Base-by-base conservation (phyloP, 441 rosid genomes). In the Gossypium davidsonii region DNA sequence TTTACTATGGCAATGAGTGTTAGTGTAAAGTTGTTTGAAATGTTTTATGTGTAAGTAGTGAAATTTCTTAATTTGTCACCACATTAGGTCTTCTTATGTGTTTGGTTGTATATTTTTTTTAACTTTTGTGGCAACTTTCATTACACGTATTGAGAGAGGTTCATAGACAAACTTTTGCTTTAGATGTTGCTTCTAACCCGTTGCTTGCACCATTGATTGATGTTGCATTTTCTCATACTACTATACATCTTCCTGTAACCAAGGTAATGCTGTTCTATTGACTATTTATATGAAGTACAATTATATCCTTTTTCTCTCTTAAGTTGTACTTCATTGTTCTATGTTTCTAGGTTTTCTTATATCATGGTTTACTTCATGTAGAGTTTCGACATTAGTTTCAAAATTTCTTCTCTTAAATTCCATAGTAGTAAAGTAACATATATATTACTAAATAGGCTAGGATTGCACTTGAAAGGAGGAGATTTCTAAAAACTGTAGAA, bases 61-160 rank as follows among this genome's bases (percentile, higher is more conserved):
- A 17, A 51, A 28, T 51, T 28, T 5, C 23, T n/a, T 67, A 67
- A 67, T 51, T 26, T 2, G 0, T 46, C 0, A 51, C 51, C 8
- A 26, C 39, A 48, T n/a, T 25, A n/a, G 62, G 21, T 4, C 9
- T 62, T 21, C 20, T 25, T 3, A 21, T 46, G 70, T 46, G 31
- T 67, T 74, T 73, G 77, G 65, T 78, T 90, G 80, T 90, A 96
- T 98, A 87, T 96, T 96, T 84, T 84, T 94, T 96, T 71, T 94
- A 96, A 76, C 94, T 96, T 70, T 79, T 96, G 67, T 96, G 98
- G 99, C 97, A 93, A 83, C 97, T 96, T 79, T 96, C 98, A 61
- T 78, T 96, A 85, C 98, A 96, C 87, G 99, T 98, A 0, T 62
- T 96, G 72, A 85, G 94, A 65, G 99, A 96, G 86, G 98, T 96